These are phyloP conservation scores for Cladophialophora chaetospira DNA, from an alignment of 2,329 filamentous ascomycete species.

Conservation along the genomic window DNA sequence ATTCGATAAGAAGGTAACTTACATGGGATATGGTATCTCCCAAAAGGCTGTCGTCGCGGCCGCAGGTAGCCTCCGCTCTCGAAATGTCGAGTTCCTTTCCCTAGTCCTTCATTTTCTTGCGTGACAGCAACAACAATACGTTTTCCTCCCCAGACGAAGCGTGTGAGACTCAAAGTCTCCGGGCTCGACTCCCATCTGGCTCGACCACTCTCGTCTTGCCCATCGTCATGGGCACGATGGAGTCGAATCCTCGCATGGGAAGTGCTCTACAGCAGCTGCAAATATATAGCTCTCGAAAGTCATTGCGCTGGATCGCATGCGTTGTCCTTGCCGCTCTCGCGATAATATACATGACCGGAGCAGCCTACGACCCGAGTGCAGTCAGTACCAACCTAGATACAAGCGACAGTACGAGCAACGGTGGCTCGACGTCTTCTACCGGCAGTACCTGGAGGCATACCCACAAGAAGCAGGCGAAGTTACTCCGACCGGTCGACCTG, in stretches of 20 bases:
- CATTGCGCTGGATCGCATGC: constrained; percentile 24
- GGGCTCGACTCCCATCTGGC: not conserved
- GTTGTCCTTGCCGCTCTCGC: constrained; percentile 22
- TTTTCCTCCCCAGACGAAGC: not conserved
- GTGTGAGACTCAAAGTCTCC: not conserved
- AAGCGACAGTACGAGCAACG: not conserved
- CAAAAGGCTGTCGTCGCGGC: not conserved
- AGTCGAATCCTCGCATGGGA: constrained; percentile 16
- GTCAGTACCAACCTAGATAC: not conserved
- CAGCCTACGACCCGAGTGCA: constrained; percentile 10
- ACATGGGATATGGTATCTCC: too few species aligned
- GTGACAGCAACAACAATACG: too few species aligned
- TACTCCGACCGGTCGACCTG: constrained; percentile 18
- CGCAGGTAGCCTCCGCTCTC: not conserved
- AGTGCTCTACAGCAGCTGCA: constrained; percentile 25
- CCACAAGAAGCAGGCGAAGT: constrained; percentile 14
- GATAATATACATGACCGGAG: constrained; percentile 18
- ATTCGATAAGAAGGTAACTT: not conserved
- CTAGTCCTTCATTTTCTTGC: constrained; percentile 2
- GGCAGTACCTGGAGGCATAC: not conserved
- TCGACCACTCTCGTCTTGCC: not conserved
- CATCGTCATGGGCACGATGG: constrained; percentile 1
- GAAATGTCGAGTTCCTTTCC: not conserved
- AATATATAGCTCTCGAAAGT: constrained; percentile 15
- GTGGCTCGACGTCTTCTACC: not conserved